These are phyloP conservation scores for Plasmodium falciparum DNA, from an alignment of 169 alveolate genomes.

Conservation along the genomic window DNA sequence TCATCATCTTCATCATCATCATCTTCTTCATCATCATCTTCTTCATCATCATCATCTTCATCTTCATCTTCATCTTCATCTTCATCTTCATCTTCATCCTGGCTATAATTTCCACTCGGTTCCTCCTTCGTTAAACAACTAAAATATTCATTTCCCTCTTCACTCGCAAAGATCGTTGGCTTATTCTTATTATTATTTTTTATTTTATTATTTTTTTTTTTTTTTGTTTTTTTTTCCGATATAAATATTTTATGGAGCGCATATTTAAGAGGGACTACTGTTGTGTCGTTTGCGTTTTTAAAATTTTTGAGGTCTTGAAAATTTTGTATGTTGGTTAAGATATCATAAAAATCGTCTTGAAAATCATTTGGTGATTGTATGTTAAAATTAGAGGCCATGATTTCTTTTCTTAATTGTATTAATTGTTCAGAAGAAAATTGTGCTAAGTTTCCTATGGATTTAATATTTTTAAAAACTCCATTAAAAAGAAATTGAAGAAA, in stretches of 20 bases:
- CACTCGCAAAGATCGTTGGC: not conserved
- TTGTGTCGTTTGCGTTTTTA: conserved; percentile 11
- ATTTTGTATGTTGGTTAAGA: conserved; percentile 32
- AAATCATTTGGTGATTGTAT: conserved; percentile 45
- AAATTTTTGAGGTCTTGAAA: conserved; percentile 13
- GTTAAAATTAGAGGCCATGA: conserved; percentile 34
- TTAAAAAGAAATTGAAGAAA: conserved; percentile 51
- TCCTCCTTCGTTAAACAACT: not conserved
- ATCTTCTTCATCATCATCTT: conserved; percentile 5
- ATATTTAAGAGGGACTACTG: conserved; percentile 52
- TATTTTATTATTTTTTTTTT: not conserved
- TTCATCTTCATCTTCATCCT: conserved; percentile 13
- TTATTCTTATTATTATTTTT: not conserved
- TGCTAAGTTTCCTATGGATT: conserved; percentile 43
- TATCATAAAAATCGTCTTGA: conserved; percentile 23
- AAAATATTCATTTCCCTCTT: not conserved
- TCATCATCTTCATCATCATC: conserved; percentile 20
- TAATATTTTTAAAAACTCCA: conserved; percentile 50
- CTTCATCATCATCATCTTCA: conserved; percentile 26
- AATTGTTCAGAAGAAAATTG: conserved; percentile 44
- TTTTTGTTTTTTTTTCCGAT: conserved; percentile 12
- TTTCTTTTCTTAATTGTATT: conserved; percentile 71
- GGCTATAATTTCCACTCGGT: not conserved
- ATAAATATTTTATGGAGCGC: conserved; percentile 49
- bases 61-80: not conserved